A percentile compares a stretch with the other conserved stretches of the same genome.
These are phyloP conservation scores for Cryoendolithus antarcticus DNA, from an alignment of 2,329 filamentous ascomycete species.

Conservation along the genomic window DNA sequence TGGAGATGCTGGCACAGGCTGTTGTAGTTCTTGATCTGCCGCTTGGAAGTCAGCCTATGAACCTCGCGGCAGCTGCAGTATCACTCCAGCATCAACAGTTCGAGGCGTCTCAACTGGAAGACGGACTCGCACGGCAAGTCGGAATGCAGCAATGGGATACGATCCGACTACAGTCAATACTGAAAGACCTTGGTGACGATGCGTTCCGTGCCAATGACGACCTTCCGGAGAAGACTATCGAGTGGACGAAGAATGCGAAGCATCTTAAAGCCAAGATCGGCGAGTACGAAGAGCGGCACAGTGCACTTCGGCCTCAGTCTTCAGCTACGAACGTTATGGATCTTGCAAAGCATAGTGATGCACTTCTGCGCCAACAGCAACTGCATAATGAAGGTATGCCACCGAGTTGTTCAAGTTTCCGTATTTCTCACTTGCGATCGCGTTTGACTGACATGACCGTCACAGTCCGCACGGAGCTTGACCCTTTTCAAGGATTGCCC, in stretches of 20 bases:
- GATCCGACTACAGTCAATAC: constrained; percentile 9
- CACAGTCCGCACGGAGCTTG: constrained; percentile 47
- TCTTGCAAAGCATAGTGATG: constrained; percentile 44
- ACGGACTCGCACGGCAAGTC: constrained; percentile 13
- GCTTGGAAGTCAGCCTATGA: background rate
- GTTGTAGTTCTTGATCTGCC: constrained; percentile 25
- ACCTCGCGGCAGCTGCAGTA: constrained; percentile 6
- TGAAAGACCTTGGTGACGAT: constrained; percentile 13
- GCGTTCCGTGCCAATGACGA: constrained; percentile 37
- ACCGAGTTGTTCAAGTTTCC: no score
- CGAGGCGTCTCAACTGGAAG: constrained; percentile 16
- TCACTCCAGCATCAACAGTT: constrained; percentile 12
- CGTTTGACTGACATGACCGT: no score
- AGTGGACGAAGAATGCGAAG: constrained; percentile 60
- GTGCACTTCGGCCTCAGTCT: constrained; percentile 8
- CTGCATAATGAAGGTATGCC: constrained; percentile 38
- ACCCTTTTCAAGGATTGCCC: constrained; percentile 58
- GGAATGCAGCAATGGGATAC: constrained; percentile 15
- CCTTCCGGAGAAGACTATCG: constrained; percentile 57
- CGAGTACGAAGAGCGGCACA: constrained; percentile 42
- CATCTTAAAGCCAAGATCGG: constrained; percentile 52
- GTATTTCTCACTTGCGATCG: no score
- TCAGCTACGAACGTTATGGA: constrained; percentile 43
- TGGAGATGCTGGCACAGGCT: constrained; percentile 26
- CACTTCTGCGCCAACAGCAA: constrained; percentile 44